Conservation (phyloP, 257 asterid genomes). For the Gentiana macrophylla region DNA sequence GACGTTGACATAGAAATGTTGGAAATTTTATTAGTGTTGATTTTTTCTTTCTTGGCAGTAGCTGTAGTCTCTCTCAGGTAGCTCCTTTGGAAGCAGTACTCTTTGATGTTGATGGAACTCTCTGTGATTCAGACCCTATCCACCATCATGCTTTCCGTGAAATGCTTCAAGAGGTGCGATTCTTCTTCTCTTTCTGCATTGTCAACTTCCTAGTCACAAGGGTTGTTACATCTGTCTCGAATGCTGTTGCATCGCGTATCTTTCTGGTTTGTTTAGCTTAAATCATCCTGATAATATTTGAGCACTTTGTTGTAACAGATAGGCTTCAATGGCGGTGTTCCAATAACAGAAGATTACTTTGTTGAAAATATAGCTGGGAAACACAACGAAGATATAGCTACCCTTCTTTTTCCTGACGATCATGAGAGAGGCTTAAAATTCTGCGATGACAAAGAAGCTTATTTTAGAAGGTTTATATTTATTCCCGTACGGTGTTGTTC, state of each 20-base stretch:
- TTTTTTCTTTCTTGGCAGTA: slow-evolving; percentile 32
- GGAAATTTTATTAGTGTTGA: too few relatives aligned
- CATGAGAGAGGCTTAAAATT: slow-evolving; percentile 60
- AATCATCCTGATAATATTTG: too few relatives aligned
- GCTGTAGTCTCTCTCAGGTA: slow-evolving; percentile 40
- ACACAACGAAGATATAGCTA: slow-evolving; percentile 70
- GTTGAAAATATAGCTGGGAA: slow-evolving; percentile 64
- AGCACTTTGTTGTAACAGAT: slow-evolving; percentile 31
- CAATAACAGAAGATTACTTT: slow-evolving; percentile 57
- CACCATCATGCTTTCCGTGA: slow-evolving; percentile 57
- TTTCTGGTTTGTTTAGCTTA: too few relatives aligned
- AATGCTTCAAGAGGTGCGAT: slow-evolving; percentile 64
- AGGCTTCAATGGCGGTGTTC: slow-evolving; percentile 84
- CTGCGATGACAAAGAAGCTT: slow-evolving; percentile 75
- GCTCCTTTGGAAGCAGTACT: slow-evolving; percentile 94
- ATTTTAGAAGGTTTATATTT: slow-evolving; percentile 60
- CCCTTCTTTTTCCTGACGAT: slow-evolving; percentile 75
- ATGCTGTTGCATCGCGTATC: too few relatives aligned
- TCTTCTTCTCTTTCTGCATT: slow-evolving; percentile 4
- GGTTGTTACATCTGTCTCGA: too few relatives aligned
- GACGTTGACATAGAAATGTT: too few relatives aligned
- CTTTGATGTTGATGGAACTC: slow-evolving; percentile 88
- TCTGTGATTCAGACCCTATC: slow-evolving; percentile 90
- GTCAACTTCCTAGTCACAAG: too few relatives aligned
- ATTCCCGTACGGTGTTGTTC: background rate